These are phyloP conservation scores for Sapria himalayana DNA, from an alignment of 345 rosid genomes.

Conservation along the genomic window DNA sequence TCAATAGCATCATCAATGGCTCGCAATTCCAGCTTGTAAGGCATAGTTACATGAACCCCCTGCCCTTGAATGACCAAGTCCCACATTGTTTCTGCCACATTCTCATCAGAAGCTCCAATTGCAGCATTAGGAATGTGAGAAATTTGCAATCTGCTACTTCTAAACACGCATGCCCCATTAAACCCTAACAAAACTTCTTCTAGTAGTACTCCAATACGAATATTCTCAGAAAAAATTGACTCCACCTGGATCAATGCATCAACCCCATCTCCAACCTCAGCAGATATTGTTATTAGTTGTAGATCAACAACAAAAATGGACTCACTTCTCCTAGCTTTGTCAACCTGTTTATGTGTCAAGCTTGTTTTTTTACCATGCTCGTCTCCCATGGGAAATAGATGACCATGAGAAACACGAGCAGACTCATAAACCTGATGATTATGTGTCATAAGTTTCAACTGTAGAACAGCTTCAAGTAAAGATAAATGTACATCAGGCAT, in stretches of 20 bases:
- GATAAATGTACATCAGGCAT: conserved; percentile 85
- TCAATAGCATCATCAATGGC: conserved; percentile 91
- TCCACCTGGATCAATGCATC: conserved; percentile 58
- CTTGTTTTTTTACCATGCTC: conserved; percentile 17
- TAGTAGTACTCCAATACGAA: conserved; percentile 79
- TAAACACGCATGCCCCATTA: conserved; percentile 53
- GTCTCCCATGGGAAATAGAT: conserved; percentile 23
- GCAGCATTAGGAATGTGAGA: conserved; percentile 64
- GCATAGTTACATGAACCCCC: conserved; percentile 69
- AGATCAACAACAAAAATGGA: conserved; percentile 90
- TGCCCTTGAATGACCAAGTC: conserved; percentile 95
- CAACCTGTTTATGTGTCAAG: conserved; percentile 22
- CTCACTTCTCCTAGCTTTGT: conserved; percentile 58
- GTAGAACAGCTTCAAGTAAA: conserved; percentile 52
- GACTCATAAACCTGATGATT: too few relatives aligned
- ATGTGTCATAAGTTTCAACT: conserved; percentile 32
- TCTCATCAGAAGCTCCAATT: conserved; percentile 27
- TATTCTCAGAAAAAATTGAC: conserved; percentile 96
- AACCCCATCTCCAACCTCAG: conserved; percentile 87
- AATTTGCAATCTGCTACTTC: conserved; percentile 83
- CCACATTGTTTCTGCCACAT: conserved; percentile 23
- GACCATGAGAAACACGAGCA: too few relatives aligned
- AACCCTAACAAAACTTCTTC: conserved; percentile 64
- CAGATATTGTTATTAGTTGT: conserved; percentile 59
- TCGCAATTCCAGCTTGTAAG: conserved; percentile 76